These are phyloP conservation scores for Aspergillus bridgeri DNA, from an alignment of 495 filamentous ascomycete species.

Conservation along the genomic window DNA sequence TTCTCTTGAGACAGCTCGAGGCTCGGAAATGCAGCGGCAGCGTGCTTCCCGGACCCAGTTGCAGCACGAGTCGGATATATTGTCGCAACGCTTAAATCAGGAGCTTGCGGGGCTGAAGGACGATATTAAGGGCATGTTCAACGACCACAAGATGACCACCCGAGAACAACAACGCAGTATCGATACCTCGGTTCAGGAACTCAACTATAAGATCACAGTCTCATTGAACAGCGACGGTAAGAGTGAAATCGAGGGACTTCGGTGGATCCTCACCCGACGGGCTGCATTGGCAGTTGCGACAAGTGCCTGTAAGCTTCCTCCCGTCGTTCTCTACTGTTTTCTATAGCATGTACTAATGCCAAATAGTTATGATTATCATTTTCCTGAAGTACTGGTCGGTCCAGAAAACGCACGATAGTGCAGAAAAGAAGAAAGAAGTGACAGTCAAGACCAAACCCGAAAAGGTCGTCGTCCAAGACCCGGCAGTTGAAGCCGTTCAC, in stretches of 20 bases:
- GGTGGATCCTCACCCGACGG: conserved; percentile 86
- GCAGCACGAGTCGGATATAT: conserved; percentile 90
- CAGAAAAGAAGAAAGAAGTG: conserved; percentile 33
- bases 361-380: conserved; percentile 44
- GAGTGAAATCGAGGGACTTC: conserved; percentile 83
- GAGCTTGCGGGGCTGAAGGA: conserved; percentile 79
- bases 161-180: conserved; percentile 78
- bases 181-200: conserved; percentile 81
- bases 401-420: conserved; percentile 25
- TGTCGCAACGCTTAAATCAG: conserved; percentile 77
- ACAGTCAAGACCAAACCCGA: conserved; percentile 29
- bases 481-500: conserved; percentile 11
- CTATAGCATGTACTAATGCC: conserved; percentile 18
- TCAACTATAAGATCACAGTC: conserved; percentile 92
- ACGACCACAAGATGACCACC: conserved; percentile 91
- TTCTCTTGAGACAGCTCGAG: conserved; percentile 58
- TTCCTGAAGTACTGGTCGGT: conserved; percentile 46
- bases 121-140: conserved; percentile 90
- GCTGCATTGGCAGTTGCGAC: conserved; percentile 73
- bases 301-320: conserved; percentile 35
- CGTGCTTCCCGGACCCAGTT: conserved; percentile 77
- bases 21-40: conserved; percentile 59
- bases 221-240: conserved; percentile 79
- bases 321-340: neutral
- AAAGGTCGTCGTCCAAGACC: conserved; percentile 21